Evolutionary conservation across 345 rosid genomes (phyloP).

Genomic region (Cochlearia excelsa): DNA sequence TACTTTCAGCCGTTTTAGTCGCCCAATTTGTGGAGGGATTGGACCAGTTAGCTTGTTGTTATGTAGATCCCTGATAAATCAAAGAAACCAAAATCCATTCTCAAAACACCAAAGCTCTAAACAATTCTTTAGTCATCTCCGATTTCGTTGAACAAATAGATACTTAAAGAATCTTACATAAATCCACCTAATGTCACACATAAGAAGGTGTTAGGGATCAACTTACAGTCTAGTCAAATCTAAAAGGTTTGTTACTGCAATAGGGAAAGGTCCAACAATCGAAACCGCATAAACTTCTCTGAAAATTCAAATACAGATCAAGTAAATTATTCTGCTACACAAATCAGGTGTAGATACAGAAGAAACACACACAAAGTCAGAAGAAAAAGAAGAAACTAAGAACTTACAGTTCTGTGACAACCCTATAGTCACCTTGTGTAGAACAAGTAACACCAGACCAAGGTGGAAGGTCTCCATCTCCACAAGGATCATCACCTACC

Average conservation of each 20-base stretch:
- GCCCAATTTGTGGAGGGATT: conserved; percentile 92
- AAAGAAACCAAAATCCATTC: conserved; percentile 18
- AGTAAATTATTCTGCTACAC: neutral
- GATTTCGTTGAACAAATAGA: neutral
- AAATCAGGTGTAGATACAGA: neutral
- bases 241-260: conserved; percentile 91
- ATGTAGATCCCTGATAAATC: conserved; percentile 74
- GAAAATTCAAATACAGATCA: conserved; percentile 27
- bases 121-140: neutral
- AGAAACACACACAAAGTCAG: neutral
- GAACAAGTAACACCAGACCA: conserved; percentile 98
- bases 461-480: conserved; percentile 78
- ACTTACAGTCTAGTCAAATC: conserved; percentile 87
- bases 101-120: conserved; percentile 1
- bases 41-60: conserved; percentile 96
- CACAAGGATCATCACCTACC: conserved; percentile 98
- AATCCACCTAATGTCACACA: conserved; percentile 1
- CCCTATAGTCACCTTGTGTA: conserved; percentile 79
- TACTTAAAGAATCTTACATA: neutral
- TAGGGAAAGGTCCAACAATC: conserved; percentile 92
- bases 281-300: conserved; percentile 98
- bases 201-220: neutral
- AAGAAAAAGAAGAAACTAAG: neutral
- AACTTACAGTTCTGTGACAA: conserved; percentile 79
- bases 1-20: conserved; percentile 75